A percentile compares a stretch with the other conserved stretches of the same genome.
These are phyloP conservation scores for Escallonia herrerae DNA, from an alignment of 129 eudicot species.

Conservation along the genomic window DNA sequence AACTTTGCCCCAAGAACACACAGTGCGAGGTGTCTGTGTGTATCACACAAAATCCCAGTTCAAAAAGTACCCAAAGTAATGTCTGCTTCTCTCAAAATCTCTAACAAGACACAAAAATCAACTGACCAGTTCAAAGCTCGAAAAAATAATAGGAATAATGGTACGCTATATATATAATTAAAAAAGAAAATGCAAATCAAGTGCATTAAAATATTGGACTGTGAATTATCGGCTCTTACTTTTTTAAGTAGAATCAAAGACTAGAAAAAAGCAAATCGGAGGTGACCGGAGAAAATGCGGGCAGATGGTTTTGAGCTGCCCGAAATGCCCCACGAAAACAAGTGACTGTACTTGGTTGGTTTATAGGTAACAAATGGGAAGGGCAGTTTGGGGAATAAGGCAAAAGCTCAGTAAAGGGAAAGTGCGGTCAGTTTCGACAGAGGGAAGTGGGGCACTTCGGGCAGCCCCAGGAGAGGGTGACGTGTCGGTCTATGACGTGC, in stretches of 20 bases:
- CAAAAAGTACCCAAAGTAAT: constrained; percentile 9
- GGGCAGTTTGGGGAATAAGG: constrained; percentile 9
- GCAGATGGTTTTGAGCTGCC: constrained; percentile 19
- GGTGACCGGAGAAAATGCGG: constrained; percentile 71
- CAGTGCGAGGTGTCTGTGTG: not conserved
- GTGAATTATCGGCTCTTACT: constrained; percentile 31
- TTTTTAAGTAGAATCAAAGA: constrained; percentile 48
- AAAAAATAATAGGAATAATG: not conserved
- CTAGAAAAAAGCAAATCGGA: constrained; percentile 44
- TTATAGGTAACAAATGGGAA: constrained; percentile 1
- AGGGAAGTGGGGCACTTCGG: constrained; percentile 17
- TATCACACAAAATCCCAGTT: not conserved
- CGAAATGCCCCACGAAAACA: not conserved
- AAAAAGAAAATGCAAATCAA: not conserved
- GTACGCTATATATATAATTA: not conserved
- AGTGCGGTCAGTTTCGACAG: constrained; percentile 11
- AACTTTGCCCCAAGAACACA: not conserved
- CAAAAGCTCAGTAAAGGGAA: constrained; percentile 19
- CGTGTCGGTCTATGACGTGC: too few relatives aligned
- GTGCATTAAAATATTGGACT: not conserved
- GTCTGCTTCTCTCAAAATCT: constrained; percentile 27
- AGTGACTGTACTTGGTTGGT: not conserved
- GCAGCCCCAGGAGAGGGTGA: not conserved
- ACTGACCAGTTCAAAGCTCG: constrained; percentile 51
- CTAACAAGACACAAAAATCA: constrained; percentile 30